Base-by-base conservation (phyloP, 176 grass and related monocot genomes). In the Urochloa ruziziensis region DNA sequence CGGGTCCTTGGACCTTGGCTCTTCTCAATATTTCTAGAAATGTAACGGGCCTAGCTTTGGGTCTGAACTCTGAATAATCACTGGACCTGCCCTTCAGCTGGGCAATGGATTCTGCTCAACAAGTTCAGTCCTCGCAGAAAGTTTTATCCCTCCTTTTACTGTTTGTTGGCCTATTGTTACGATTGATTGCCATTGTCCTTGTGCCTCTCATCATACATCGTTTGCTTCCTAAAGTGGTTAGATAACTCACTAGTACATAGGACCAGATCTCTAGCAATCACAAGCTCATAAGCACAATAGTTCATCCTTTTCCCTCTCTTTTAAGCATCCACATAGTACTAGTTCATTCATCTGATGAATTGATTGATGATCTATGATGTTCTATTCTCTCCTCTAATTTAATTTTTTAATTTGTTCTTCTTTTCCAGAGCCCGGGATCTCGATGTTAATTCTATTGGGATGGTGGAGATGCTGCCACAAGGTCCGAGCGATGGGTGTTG, bases 391-490 rank as follows among this genome's bases (percentile, higher is more conserved):
- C 58, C 46, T 58, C 67, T 71, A 80, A 74, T 59, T 40, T 73
- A 4, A 24, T 10, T 62, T 18, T 46, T 9, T n/a, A n/a, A n/a
- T 6, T 4, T 6, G 0, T 37, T 47, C n/a, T 4, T n/a, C 0
- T 34, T 65, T 68, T 75, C 2, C 84, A 87, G 84, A 91, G 36
- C 27, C 58, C 2, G 49, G 40, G 30, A 59, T 83, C 48, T 48
- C 48, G 46, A 47, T 37, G 47, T 28, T n/a, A 39, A 32, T 82
- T 72, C 27, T 46, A 10, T 56, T 73, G 18, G 57, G 29, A n/a
- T 30, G 79, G 51, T 58, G 79, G 42, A 79, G 60, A 29, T 70
- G 60, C 49, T 53, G 60, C 59, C 67, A 62, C 39, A 52, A 70
- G 28, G 48, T 79, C 42, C n/a, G 67, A 73, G n/a, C 27, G 10